Evolutionary conservation across 1,284 basidiomycete species (phyloP).

Genomic region (Trametes sp.): DNA sequence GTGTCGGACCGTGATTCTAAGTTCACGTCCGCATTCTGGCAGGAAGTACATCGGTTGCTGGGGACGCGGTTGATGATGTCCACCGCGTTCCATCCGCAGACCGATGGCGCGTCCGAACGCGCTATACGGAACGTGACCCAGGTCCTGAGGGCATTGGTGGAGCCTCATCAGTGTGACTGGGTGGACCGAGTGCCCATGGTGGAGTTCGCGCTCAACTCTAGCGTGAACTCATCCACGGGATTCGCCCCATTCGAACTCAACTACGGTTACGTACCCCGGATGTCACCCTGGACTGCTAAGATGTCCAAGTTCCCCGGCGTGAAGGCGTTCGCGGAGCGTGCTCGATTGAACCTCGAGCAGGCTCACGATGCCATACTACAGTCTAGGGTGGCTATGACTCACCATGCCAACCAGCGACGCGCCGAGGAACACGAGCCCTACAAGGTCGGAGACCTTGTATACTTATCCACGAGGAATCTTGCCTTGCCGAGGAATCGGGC

Average conservation of each 20-base stretch:
- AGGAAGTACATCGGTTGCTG: too few species aligned
- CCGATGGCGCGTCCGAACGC: constrained; percentile 15
- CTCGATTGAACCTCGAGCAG: constrained; percentile 21
- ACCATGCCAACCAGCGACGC: constrained; percentile 38
- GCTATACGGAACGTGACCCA: constrained; percentile 42
- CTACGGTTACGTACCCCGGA: constrained; percentile 41
- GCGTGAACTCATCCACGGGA: constrained; percentile 40
- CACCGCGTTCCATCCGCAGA: too few species aligned
- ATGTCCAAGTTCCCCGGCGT: constrained; percentile 32
- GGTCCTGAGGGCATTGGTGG: constrained; percentile 38
- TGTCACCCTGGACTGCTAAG: constrained; percentile 31
- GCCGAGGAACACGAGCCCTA: constrained; percentile 21
- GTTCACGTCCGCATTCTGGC: too few species aligned
- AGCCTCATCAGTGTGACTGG: constrained; percentile 47
- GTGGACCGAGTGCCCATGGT: constrained; percentile 39
- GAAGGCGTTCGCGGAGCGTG: constrained; percentile 30
- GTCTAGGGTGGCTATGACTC: constrained; percentile 32
- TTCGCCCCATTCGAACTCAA: constrained; percentile 49
- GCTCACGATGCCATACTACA: constrained; percentile 42
- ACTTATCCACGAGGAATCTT: constrained; percentile 36
- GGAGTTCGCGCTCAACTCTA: constrained; percentile 47
- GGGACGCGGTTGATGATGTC: too few species aligned
- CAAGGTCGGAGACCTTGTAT: constrained; percentile 32
- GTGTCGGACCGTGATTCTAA: too few species aligned
- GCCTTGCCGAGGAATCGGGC: constrained; percentile 43